These are phyloP conservation scores for Copromyces sp. DNA, from an alignment of 495 filamentous ascomycete species.

Conservation along the genomic window DNA sequence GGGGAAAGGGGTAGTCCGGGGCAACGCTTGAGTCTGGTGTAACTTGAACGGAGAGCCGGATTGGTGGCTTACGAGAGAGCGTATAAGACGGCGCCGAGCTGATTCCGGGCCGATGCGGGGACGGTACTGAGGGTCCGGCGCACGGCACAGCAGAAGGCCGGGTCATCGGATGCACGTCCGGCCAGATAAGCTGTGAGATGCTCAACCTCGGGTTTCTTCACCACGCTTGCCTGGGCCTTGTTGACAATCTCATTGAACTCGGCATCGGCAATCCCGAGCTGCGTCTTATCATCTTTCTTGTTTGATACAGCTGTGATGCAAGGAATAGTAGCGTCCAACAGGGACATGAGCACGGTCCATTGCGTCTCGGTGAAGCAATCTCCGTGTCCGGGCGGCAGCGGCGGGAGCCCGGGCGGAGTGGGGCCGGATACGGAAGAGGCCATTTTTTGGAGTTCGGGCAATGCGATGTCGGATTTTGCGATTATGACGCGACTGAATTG, in stretches of 20 bases:
- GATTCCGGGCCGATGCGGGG: conserved; percentile 13
- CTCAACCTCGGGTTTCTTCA: conserved; percentile 14
- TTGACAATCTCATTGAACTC: conserved; percentile 15
- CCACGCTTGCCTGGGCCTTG: conserved; percentile 12
- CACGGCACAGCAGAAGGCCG: conserved; percentile 12
- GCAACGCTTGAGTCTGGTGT: background rate
- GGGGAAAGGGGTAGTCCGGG: background rate
- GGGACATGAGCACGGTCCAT: conserved; percentile 24
- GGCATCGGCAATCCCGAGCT: conserved; percentile 18
- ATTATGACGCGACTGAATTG: background rate
- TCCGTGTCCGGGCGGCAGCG: conserved; percentile 16
- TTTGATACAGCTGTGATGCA: conserved; percentile 21
- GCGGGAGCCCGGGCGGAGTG: conserved; percentile 18
- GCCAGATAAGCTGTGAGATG: conserved; percentile 27
- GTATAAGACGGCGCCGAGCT: conserved; percentile 19
- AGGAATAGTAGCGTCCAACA: conserved; percentile 27
- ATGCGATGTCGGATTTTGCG: background rate
- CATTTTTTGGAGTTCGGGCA: background rate
- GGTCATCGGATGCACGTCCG: conserved; percentile 16
- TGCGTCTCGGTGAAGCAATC: conserved; percentile 25
- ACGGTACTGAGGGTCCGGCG: conserved; percentile 16
- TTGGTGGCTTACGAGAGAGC: conserved; percentile 16
- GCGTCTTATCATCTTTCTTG: conserved; percentile 12
- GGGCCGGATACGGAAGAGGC: conserved; percentile 10
- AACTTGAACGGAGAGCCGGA: background rate